Evolutionary conservation across 139 green algal species (phyloP).

Genomic region (Microglena sp.): DNA sequence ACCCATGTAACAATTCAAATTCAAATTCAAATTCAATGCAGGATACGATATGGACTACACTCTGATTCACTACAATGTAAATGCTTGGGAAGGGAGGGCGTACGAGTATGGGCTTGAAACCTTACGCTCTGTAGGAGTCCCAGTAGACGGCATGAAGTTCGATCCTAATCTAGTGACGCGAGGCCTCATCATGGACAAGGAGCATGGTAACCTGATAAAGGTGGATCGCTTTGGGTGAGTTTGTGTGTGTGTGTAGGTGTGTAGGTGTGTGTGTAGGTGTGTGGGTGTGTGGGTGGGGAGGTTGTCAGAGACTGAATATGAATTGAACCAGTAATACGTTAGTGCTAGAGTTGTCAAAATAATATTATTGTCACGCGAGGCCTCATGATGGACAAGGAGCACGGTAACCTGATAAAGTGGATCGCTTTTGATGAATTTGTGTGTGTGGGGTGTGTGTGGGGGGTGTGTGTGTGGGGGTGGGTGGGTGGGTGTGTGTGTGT

Average conservation of each 20-base stretch:
- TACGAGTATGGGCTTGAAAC: slow-evolving; percentile 75
- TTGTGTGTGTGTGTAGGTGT: not conserved
- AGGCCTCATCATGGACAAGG: slow-evolving; percentile 71
- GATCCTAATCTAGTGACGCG: slow-evolving; percentile 80
- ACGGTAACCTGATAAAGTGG: slow-evolving; percentile 75
- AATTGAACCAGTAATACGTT: too few species aligned
- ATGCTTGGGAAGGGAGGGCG: slow-evolving; percentile 83
- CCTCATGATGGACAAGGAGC: slow-evolving; percentile 69
- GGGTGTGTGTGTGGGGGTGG: too few species aligned
- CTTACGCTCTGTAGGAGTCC: slow-evolving; percentile 46
- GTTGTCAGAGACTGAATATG: too few species aligned
- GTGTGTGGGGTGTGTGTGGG: too few species aligned
- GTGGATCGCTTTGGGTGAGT: slow-evolving; percentile 44
- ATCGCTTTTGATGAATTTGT: too few species aligned
- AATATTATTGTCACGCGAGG: slow-evolving; percentile 82
- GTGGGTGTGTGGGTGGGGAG: not conserved
- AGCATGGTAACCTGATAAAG: slow-evolving; percentile 71
- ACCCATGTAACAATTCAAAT: too few species aligned
- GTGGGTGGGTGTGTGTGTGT: too few species aligned
- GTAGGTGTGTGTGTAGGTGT: not conserved
- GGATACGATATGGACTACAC: too few species aligned
- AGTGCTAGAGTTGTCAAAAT: too few species aligned
- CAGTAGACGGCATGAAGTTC: slow-evolving; percentile 75
- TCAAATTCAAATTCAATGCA: too few species aligned
- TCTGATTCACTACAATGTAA: slow-evolving; percentile 94